Base-by-base conservation (phyloP, 2,329 filamentous ascomycete species). In the Colletotrichum theobromicola region DNA sequence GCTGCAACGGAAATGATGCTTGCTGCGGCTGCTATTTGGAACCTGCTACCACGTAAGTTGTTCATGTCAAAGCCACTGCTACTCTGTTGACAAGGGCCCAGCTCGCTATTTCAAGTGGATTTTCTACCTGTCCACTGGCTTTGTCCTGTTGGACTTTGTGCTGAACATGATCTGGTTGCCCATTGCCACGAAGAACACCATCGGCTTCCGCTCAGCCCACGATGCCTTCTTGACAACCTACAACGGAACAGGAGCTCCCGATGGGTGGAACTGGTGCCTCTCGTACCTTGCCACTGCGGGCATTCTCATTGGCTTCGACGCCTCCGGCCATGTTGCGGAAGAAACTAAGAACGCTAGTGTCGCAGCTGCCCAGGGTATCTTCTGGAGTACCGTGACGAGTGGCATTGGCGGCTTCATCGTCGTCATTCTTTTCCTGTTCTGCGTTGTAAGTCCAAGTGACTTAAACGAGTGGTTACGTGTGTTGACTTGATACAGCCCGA, bases 221-320 rank as follows among this genome's bases (percentile, higher is more conserved):
- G 90, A 91, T 74, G 90, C 90, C 10, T 92, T 92, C 79, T 88
- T 91, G 83, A 87, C 89, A 15, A 91, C 90, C 0, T 91, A 91
- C 78, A 92, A 92, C 71, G 88, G 87, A 2, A 89, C 88, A 13
- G 88, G 88, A 13, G 88, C 88, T 2, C 88, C 90, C 0, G 83
- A 86, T 2, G 90, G 87, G 4, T 92, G 90, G 90, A 92, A 92
- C 78, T 92, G 90, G 90, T 91, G 90, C 81, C 84, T 92, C 5
- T 90, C 89, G 5, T 92, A 90, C 79, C 87, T 90, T 30, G 90
- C 90, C 2, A 92, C 90, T 2, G 90, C 90, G 9, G 90, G 90
- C 53, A 88, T 92, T 53, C 78, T 92, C 70, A 91, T 92, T 66
- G 90, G 90, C 2, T 92, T 91, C 68, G 90, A 92, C 79, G 90